Base-by-base conservation (phyloP, 192 early-diverging fungal genomes). In the Umbelopsis sp. region DNA sequence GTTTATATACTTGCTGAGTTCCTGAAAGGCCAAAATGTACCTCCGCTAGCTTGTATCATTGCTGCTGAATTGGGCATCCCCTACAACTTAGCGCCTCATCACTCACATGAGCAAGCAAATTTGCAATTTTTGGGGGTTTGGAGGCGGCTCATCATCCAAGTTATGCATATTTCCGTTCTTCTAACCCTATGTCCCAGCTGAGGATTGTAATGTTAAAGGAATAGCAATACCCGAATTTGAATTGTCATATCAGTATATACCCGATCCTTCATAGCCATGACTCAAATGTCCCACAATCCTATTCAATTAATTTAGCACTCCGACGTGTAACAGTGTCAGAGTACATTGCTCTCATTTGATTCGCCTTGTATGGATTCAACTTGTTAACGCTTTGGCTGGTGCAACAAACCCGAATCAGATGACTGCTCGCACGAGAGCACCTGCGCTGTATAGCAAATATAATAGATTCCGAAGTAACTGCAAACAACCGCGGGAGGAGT, bases 41-140 rank as follows among this genome's bases (percentile, higher is more conserved):
- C 56, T 62, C 56, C 56, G 56, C 56, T 62, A 17, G 29, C 56
- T 34, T 29, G 56, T 62, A 62, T 62, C 56, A 62, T 62, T 62
- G 56, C 56, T 3, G 31, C 56, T 62, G 56, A 62, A 62, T 34
- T 62, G 26, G 56, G 56, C 31, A 62, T 62, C 56, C 56, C 56
- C 56, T 62, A 62, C 56, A 62, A 62, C 34, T 53, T 62, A 34
- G 56, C 56, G 56, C 56, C 56, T 62, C 56, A 31, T 62, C 56
- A 32, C 56, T 62, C 56, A 62, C 56, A 62, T 62, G 56, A 62
- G 56, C 56, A 62, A 29, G 56, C 56, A 62, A 62, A 53, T 53
- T 49, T 62, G n/a, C 56, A 62, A 32, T 62, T 62, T 62, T 34
- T 29, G 31, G 56, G 56, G 56, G 47, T 9, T 20, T 16, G 8